Conservation (phyloP, 139 green algal genomes). For the Chlamydomonas schloesseri region DNA sequence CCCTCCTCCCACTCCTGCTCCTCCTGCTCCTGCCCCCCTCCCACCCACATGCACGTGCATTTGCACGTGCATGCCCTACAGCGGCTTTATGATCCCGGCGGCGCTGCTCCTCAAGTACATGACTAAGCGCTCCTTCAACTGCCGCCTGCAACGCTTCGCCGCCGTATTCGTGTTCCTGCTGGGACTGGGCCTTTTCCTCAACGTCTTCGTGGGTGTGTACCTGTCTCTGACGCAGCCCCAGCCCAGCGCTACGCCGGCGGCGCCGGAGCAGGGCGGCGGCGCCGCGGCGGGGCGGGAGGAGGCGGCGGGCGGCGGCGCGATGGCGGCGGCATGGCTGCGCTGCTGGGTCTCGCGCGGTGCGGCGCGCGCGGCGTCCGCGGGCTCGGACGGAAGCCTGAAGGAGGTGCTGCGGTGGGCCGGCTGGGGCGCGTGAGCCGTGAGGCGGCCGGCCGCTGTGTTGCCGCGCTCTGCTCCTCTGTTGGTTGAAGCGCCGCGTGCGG, state of each 20-base stretch:
- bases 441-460: too few relatives aligned
- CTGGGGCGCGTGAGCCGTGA: constrained; percentile 20
- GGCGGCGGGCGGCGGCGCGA: neutral
- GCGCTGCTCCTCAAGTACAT: constrained; percentile 8
- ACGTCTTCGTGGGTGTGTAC: constrained; percentile 4
- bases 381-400: neutral
- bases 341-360: neutral
- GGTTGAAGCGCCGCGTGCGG: too few relatives aligned
- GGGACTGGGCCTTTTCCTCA: constrained; percentile 4
- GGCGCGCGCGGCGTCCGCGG: neutral
- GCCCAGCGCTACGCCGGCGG: neutral
- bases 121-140: neutral
- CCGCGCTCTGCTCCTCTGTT: too few relatives aligned
- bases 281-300: neutral
- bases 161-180: neutral
- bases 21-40: too few relatives aligned
- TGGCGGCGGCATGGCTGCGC: neutral
- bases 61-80: neutral
- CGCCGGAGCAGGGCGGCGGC: neutral
- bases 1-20: too few relatives aligned
- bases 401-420: constrained; percentile 3
- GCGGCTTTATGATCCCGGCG: constrained; percentile 22
- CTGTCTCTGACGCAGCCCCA: neutral
- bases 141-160: neutral
- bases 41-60: constrained; percentile 1